Evolutionary conservation across 768 basidiomycete species (phyloP).

Genomic region (Sistotremastrum suecicum): DNA sequence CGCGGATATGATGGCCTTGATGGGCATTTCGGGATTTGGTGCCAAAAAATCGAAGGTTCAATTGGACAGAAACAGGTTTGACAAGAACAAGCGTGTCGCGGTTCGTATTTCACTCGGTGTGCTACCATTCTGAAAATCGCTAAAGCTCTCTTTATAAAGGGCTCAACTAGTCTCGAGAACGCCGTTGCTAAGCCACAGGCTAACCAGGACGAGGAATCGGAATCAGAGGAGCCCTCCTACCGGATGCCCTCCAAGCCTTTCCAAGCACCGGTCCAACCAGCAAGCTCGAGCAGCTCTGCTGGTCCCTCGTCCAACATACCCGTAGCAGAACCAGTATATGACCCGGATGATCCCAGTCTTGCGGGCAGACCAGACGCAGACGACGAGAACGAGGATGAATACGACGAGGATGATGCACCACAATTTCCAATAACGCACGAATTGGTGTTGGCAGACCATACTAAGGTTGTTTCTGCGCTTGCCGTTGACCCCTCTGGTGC

Average conservation of each 20-base stretch:
- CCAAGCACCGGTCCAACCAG: neutral
- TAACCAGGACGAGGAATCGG: slow-evolving; percentile 10
- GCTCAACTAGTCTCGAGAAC: slow-evolving; percentile 5
- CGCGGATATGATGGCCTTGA: slow-evolving; percentile 61
- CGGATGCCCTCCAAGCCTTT: neutral
- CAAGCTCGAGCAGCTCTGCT: neutral
- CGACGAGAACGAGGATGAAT: slow-evolving; percentile 23
- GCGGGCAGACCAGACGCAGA: slow-evolving; percentile 3
- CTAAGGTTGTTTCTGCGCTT: slow-evolving; percentile 87
- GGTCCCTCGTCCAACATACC: slow-evolving; percentile 4
- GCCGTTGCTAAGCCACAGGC: neutral
- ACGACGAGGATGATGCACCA: slow-evolving; percentile 31
- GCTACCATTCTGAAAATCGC: neutral
- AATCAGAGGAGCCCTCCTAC: slow-evolving; percentile 7
- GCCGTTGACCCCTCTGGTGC: slow-evolving; percentile 91
- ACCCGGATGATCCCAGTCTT: slow-evolving; percentile 13
- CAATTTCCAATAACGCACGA: slow-evolving; percentile 85
- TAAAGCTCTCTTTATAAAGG: slow-evolving; percentile 4
- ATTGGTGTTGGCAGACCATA: slow-evolving; percentile 85
- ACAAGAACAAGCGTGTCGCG: slow-evolving; percentile 54
- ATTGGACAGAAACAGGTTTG: slow-evolving; percentile 65
- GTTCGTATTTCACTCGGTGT: slow-evolving; percentile 4
- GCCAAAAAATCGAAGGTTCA: slow-evolving; percentile 52
- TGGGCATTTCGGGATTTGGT: slow-evolving; percentile 79
- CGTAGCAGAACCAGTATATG: slow-evolving; percentile 13